Evolutionary conservation across 2,329 filamentous ascomycete genomes (phyloP).

Genomic region (Fusarium torulosum): DNA sequence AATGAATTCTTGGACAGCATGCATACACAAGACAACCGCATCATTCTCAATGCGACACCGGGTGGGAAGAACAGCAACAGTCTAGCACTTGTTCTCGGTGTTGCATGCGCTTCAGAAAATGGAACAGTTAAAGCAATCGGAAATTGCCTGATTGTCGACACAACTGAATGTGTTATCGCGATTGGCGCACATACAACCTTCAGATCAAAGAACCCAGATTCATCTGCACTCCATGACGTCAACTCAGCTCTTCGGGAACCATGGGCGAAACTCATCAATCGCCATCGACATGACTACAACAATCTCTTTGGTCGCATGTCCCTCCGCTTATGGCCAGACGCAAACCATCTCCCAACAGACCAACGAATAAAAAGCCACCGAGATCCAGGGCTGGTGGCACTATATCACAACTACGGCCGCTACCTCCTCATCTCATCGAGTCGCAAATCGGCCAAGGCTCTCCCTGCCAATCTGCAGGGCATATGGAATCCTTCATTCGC

Average conservation of each 20-base stretch:
- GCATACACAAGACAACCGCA: constrained; percentile 29
- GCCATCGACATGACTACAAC: constrained; percentile 40
- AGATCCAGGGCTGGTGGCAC: constrained; percentile 47
- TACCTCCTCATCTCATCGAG: constrained; percentile 50
- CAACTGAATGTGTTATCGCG: constrained; percentile 28
- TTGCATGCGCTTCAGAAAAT: constrained; percentile 1
- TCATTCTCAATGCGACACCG: constrained; percentile 38
- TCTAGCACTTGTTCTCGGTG: constrained; percentile 31
- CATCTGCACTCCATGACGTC: constrained; percentile 42
- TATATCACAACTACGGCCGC: constrained; percentile 52
- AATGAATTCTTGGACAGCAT: constrained; percentile 47
- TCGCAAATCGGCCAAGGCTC: constrained; percentile 37
- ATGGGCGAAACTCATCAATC: constrained; percentile 28
- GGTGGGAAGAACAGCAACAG: constrained; percentile 41
- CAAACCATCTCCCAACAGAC: constrained; percentile 41
- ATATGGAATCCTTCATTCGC: constrained; percentile 52
- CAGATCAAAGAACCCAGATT: constrained; percentile 35
- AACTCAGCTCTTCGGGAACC: constrained; percentile 34
- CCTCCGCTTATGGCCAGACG: constrained; percentile 41
- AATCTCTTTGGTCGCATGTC: constrained; percentile 30
- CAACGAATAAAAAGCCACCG: constrained; percentile 22
- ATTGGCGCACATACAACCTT: constrained; percentile 46
- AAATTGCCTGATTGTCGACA: constrained; percentile 29
- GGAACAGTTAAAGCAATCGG: constrained; percentile 32
- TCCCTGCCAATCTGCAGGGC: constrained; percentile 54